Conservation (phyloP, 805 yeast genomes). For the Sugiyamaella qingdaonensis region DNA sequence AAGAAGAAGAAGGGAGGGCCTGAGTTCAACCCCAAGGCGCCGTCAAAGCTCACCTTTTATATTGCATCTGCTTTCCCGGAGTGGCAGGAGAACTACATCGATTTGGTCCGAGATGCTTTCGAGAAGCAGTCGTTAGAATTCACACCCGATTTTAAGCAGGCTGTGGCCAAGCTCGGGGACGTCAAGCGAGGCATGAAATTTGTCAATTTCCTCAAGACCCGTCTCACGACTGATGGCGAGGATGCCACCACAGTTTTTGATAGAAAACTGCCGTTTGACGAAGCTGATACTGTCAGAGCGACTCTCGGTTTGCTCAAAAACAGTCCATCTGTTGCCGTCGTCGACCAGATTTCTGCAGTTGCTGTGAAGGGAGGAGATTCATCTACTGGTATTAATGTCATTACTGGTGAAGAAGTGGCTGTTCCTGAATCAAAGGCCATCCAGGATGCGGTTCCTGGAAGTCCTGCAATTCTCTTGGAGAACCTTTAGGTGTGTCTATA, state of each 20-base stretch:
- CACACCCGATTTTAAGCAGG: slow-evolving; percentile 35
- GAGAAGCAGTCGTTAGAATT: slow-evolving; percentile 29
- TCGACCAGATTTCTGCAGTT: slow-evolving; percentile 57
- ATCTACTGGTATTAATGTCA: slow-evolving; percentile 54
- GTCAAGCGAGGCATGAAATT: slow-evolving; percentile 99
- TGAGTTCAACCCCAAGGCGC: slow-evolving; percentile 69
- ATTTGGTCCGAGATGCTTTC: slow-evolving; percentile 56
- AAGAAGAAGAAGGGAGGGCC: slow-evolving; percentile 82
- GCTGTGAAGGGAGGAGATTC: slow-evolving; percentile 59
- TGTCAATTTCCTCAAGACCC: slow-evolving; percentile 77
- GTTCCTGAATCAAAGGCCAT: slow-evolving; percentile 60
- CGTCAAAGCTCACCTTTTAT: slow-evolving; percentile 67
- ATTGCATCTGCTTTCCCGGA: slow-evolving; percentile 83
- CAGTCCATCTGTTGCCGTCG: slow-evolving; percentile 57
- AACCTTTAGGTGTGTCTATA: slow-evolving; percentile 43
- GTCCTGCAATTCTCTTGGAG: slow-evolving; percentile 77
- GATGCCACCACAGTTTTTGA: slow-evolving; percentile 77
- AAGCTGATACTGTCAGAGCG: slow-evolving; percentile 56
- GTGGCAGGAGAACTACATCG: slow-evolving; percentile 80
- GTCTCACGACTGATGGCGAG: slow-evolving; percentile 46
- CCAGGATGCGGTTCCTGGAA: slow-evolving; percentile 87
- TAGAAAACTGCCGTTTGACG: slow-evolving; percentile 82
- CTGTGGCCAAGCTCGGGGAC: slow-evolving; percentile 48
- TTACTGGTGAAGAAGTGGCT: slow-evolving; percentile 66
- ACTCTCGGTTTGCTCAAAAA: slow-evolving; percentile 54